A percentile compares a stretch with the other conserved stretches of the same genome.
phyloP scores from a whole-genome alignment of 176 grass and related monocot species.

The Phragmites australis region DNA sequence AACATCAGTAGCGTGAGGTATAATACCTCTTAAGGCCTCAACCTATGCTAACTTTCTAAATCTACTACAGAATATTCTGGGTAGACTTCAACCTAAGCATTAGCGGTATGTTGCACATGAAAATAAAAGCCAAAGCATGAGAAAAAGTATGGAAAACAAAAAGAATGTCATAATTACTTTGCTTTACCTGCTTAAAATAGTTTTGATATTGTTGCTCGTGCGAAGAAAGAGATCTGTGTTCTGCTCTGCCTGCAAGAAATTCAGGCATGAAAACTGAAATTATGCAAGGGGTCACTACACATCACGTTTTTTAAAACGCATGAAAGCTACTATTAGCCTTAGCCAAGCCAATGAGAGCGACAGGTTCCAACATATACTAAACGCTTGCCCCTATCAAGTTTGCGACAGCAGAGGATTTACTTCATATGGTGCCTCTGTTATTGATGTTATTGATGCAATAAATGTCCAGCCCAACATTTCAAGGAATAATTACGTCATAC shows the following conservation, averaged over 20 bases:
- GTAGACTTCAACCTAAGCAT: background rate
- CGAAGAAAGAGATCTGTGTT: conserved; percentile 62
- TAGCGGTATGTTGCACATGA: background rate
- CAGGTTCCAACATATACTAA: conserved; percentile 36
- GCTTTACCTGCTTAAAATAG: conserved; percentile 79
- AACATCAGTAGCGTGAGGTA: background rate
- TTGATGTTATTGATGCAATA: background rate
- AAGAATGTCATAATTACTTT: background rate
- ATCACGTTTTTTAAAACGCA: background rate
- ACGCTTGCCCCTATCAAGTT: background rate
- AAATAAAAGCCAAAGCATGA: background rate
- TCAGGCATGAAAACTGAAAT: conserved; percentile 25
- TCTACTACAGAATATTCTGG: background rate
- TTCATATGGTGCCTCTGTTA: background rate
- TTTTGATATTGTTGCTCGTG: conserved; percentile 68
- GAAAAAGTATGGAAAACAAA: background rate
- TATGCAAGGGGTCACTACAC: background rate
- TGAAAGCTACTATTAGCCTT: background rate
- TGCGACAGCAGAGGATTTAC: background rate
- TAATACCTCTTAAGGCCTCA: background rate
- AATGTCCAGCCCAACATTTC: background rate
- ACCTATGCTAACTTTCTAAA: background rate
- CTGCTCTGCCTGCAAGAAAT: conserved; percentile 61
- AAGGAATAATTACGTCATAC: conserved; percentile 2
- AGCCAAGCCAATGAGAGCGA: conserved; percentile 12